A percentile compares a stretch with the other conserved stretches of the same genome.
phyloP scores from a whole-genome alignment of 768 basidiomycete genomes.

The Rhodotorula kratochvilovae region DNA sequence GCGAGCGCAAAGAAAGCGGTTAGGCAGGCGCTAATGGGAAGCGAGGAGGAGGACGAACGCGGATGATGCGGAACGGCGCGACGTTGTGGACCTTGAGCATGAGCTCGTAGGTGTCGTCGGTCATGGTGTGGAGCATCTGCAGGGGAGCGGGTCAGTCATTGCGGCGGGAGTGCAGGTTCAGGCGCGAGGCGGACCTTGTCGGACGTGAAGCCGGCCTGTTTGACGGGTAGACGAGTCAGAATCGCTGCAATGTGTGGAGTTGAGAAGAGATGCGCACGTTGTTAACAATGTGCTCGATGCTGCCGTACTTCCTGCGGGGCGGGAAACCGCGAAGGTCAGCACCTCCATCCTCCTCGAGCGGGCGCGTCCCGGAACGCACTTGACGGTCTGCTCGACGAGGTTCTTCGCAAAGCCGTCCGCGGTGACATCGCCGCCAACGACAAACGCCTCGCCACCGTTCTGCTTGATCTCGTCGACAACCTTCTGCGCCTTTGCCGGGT shows the following conservation, averaged over 20 bases:
- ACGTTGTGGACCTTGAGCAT: conserved; percentile 81
- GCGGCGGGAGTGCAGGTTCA: neutral
- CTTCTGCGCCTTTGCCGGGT: conserved; percentile 60
- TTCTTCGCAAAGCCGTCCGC: conserved; percentile 77
- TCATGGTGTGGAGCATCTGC: conserved; percentile 65
- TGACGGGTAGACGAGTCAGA: neutral
- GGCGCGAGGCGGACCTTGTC: conserved; percentile 4
- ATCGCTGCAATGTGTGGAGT: no score
- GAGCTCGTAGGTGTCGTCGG: conserved; percentile 74
- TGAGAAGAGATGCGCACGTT: conserved; percentile 49
- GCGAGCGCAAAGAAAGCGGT: no score
- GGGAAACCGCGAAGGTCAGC: no score
- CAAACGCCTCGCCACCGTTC: conserved; percentile 67
- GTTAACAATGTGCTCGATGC: conserved; percentile 82
- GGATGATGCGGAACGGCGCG: conserved; percentile 76
- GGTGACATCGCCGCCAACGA: conserved; percentile 73
- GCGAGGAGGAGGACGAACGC: no score
- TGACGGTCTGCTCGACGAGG: conserved; percentile 67
- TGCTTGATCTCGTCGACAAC: conserved; percentile 71
- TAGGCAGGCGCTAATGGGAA: no score
- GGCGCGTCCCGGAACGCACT: no score
- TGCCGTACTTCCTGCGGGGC: conserved; percentile 63
- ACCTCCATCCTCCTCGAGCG: no score
- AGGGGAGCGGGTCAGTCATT: conserved; percentile 37
- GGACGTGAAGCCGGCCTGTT: conserved; percentile 48